Evolutionary conservation across 2,329 filamentous ascomycete species (phyloP).

Genomic region (Coleophoma eucalyptorum): DNA sequence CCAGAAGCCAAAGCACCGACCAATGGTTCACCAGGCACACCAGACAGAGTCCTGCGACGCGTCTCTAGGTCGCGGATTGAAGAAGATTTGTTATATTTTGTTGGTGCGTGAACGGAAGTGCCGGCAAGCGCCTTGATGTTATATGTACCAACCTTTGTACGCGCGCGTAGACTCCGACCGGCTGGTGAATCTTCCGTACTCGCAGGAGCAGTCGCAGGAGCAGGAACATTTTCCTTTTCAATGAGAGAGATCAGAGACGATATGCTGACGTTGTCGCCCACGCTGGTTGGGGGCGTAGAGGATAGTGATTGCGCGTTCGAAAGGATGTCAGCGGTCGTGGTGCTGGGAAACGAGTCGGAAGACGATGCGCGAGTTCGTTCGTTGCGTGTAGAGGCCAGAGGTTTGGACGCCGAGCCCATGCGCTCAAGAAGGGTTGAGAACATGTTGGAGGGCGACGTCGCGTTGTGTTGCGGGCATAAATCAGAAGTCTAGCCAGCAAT

Average conservation of each 20-base stretch:
- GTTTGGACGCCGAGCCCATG: constrained; percentile 12
- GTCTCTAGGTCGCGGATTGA: constrained; percentile 29
- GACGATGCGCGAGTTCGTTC: constrained; percentile 21
- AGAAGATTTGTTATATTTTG: constrained; percentile 38
- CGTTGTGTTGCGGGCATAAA: constrained; percentile 8
- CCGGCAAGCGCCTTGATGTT: constrained; percentile 62
- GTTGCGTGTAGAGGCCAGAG: constrained; percentile 1
- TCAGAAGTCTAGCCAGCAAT: no score
- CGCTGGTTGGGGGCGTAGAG: constrained; percentile 60
- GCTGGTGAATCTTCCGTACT: constrained; percentile 8
- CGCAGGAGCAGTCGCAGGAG: background rate
- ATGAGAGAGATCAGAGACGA: constrained; percentile 37
- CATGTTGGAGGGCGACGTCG: constrained; percentile 8
- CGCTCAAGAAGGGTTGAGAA: constrained; percentile 16
- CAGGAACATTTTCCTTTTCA: constrained; percentile 10
- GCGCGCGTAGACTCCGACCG: constrained; percentile 49
- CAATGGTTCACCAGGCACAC: constrained; percentile 36
- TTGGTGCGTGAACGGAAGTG: constrained; percentile 50
- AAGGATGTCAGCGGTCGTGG: constrained; percentile 20
- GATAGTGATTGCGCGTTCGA: constrained; percentile 24
- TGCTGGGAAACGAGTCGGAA: constrained; percentile 20
- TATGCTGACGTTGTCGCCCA: constrained; percentile 58
- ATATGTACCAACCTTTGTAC: constrained; percentile 57
- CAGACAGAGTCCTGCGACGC: constrained; percentile 42
- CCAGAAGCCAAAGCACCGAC: constrained; percentile 24